Percentiles rank a stretch among this genome's conserved stretches.
Conservation (phyloP, 495 filamentous ascomycete species). For the Astrothelium macrocarpum region DNA sequence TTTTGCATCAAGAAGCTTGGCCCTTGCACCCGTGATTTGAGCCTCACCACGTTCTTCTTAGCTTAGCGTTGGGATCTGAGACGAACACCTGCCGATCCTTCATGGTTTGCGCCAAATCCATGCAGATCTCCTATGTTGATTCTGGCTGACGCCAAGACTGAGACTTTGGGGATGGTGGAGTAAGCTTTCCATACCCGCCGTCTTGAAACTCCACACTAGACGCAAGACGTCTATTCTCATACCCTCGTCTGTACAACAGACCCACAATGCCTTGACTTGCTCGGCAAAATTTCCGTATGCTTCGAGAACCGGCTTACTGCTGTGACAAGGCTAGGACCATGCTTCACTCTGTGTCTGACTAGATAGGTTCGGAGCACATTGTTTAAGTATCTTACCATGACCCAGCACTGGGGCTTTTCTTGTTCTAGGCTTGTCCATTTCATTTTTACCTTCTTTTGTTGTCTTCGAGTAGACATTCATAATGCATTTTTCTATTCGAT, state of each 20-base stretch:
- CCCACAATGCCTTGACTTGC: background rate
- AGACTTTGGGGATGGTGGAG: background rate
- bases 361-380: background rate
- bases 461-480: background rate
- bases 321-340: background rate
- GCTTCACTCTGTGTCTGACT: background rate
- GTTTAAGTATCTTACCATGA: background rate
- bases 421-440: background rate
- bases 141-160: background rate
- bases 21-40: background rate
- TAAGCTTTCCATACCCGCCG: background rate
- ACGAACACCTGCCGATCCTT: constrained; percentile 3
- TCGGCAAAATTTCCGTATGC: background rate
- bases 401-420: background rate
- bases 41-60: background rate
- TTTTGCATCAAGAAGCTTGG: background rate
- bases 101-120: background rate
- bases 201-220: constrained; percentile 2
- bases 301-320: background rate
- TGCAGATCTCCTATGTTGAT: background rate
- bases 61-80: background rate
- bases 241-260: background rate
- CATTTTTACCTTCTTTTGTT: background rate
- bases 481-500: constrained; percentile 6
- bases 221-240: background rate